Evolutionary conservation across 371 early-diverging fungal genomes (phyloP), one percentile per base, ranked within the genome.

Genomic region (Lichtheimia ramosa): DNA sequence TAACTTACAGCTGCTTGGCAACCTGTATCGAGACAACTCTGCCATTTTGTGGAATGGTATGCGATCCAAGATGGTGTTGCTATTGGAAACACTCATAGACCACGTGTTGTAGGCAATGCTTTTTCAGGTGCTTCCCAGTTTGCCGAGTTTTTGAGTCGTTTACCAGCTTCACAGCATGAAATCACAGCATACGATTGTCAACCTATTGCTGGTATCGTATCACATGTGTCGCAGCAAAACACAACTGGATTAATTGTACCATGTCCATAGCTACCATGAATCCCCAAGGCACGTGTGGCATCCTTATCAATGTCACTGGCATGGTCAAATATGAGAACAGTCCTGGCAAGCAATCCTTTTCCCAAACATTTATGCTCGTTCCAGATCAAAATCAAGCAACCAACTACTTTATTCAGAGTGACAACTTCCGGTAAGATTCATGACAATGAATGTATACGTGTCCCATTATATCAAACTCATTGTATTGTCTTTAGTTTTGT

Each of bases 1-100:
- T 34, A 34, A 46, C 21, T 0, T 5, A 21, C 65, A 83, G 79
- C 64, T 77, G 16, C 65, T 90, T 50, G 73, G 75, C 18, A 84
- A 78, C 42, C 64, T 90, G 6, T 92, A 92, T 67, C 79, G 84
- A 48, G 86, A 84, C 54, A 74, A 63, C 25, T 87, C 90, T 14
- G 85, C 87, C 4, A 87, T 92, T 25, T 69, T 90, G 24, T 90
- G 89, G 89, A 90, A 90, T 69, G 91, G 91, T 76, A 84, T 27
- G 48, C 69, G 3, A 16, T 54, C 10, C n/a, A 34, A 43, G 25
- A 39, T 6, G 18, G 0, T 14, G 21, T 14, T 2, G n/a, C 20
- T 14, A 18, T 16, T 24, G 3, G 51, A 62, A 23, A 3, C 15
- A 10, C 24, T 46, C 21, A 50, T 1, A n/a, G n/a, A 14, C 25